Percentiles rank a stretch among this genome's conserved stretches.
phyloP scores from a whole-genome alignment of 768 basidiomycete species.

The Boletus eberwhitei region DNA sequence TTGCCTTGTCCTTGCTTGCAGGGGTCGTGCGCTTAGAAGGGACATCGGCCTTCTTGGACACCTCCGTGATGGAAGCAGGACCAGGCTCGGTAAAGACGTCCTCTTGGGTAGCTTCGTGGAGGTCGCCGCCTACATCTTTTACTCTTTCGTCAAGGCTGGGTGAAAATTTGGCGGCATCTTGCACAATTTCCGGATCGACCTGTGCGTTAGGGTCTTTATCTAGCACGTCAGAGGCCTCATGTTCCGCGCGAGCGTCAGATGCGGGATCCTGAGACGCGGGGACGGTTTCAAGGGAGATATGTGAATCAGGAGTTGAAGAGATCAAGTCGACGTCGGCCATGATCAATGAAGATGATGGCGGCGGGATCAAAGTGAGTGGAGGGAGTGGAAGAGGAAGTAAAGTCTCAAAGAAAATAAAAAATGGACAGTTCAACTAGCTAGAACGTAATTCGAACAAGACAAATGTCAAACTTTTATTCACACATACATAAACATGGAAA shows the following conservation, averaged over 20 bases:
- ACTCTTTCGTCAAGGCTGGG: slow-evolving; percentile 15
- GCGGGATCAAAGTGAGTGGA: neutral
- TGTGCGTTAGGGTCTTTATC: slow-evolving; percentile 27
- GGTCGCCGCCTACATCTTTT: slow-evolving; percentile 12
- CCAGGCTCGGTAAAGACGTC: slow-evolving; percentile 17
- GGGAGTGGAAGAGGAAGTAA: slow-evolving; percentile 10
- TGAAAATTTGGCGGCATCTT: slow-evolving; percentile 18
- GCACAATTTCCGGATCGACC: slow-evolving; percentile 16
- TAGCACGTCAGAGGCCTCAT: slow-evolving; percentile 38
- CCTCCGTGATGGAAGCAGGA: slow-evolving; percentile 16
- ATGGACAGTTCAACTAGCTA: slow-evolving; percentile 3
- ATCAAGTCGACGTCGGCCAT: slow-evolving; percentile 38
- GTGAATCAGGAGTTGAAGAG: slow-evolving; percentile 20
- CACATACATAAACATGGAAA: slow-evolving; percentile 24
- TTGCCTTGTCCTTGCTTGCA: slow-evolving; percentile 31
- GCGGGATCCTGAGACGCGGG: slow-evolving; percentile 17
- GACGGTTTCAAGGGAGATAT: slow-evolving; percentile 20
- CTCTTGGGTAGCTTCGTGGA: slow-evolving; percentile 25
- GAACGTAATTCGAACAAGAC: slow-evolving; percentile 12
- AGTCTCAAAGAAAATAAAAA: slow-evolving; percentile 10
- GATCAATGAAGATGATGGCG: slow-evolving; percentile 23
- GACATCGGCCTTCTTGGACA: slow-evolving; percentile 24
- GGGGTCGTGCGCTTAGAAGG: slow-evolving; percentile 27
- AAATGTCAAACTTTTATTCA: slow-evolving; percentile 7
- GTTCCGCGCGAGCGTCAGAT: slow-evolving; percentile 33